Base-by-base conservation (phyloP, 305 asterid genomes). In the Solanum hybrid region DNA sequence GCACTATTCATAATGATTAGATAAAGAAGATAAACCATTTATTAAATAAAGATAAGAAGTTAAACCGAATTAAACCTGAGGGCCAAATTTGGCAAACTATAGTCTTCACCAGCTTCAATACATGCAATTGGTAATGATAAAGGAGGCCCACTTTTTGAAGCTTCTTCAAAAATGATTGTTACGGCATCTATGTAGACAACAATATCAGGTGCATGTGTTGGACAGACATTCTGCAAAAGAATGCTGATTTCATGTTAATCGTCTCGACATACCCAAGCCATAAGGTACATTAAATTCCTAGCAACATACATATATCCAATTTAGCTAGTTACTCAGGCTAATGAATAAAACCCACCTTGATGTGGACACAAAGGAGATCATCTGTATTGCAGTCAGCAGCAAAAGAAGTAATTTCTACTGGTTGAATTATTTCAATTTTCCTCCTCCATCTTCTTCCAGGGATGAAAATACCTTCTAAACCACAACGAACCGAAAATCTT, bases 401-500 rank as follows among this genome's bases (percentile, higher is more conserved):
- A 92, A 92, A 91, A 86, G 98, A 94, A 92, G 71, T 91, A 80
- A 98, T 96, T 92, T 96, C 98, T 78, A 98, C 93, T 71, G 99
- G 99, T 89, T 97, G 98, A 91, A 98, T 95, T 92, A 98, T 91
- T 92, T 98, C 97, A 76, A 98, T 93, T 93, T 98, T 98, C 93
- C 95, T 95, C 94, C 97, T 95, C 99, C 99, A 98, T 91, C 96
- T 94, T 92, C 97, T 94, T 91, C 99, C 99, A 85, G 99, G 99
- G 84, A 94, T 93, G 90, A 94, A 96, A 90, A 96, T 96, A 86
- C 99, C 99, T 94, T 98, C 99, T 93, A 98, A 91, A 87, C 99
- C 99, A 93, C 99, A 96, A 85, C 94, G 94, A 92, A 95, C 98
- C 88, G 98, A 98, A 93, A 96, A 98, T 89, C 99, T 95, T 93